A percentile compares a stretch with the other conserved stretches of the same genome.
Conservation (phyloP, 306 rosid genomes). For the Luffa aegyptiaca region DNA sequence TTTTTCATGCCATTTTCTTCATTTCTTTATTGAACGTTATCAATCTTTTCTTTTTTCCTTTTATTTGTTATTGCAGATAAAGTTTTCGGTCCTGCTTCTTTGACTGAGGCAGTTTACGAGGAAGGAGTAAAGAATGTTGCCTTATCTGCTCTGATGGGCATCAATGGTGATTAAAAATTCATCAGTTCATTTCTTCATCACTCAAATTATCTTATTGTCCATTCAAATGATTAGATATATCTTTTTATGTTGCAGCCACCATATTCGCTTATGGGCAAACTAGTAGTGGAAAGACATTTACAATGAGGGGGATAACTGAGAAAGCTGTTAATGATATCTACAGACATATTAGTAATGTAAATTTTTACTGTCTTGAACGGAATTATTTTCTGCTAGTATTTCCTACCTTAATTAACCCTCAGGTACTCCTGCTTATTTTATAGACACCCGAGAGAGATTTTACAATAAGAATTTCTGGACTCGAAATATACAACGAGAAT, state of each 20-base stretch:
- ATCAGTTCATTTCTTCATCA: not conserved
- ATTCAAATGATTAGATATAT: not conserved
- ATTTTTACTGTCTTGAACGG: conserved; percentile 11
- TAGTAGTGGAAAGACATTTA: conserved; percentile 96
- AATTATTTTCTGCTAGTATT: conserved; percentile 2
- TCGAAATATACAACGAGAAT: conserved; percentile 96
- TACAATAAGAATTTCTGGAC: conserved; percentile 77
- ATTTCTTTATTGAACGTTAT: not conserved
- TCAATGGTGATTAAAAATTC: conserved; percentile 44
- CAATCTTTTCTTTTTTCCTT: not conserved
- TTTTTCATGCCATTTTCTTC: not conserved
- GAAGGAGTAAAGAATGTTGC: conserved; percentile 95
- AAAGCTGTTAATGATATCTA: conserved; percentile 93
- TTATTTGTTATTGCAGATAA: conserved; percentile 46
- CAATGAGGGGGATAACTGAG: conserved; percentile 99
- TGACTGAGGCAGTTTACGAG: conserved; percentile 82
- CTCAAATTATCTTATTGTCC: not conserved
- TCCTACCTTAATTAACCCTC: conserved; percentile 6
- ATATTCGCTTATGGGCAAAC: conserved; percentile 99
- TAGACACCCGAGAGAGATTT: conserved; percentile 94
- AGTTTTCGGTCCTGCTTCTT: conserved; percentile 65
- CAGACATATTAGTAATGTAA: conserved; percentile 74
- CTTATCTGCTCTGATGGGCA: conserved; percentile 86
- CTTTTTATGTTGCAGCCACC: conserved; percentile 54
- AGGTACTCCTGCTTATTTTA: conserved; percentile 7